Evolutionary conservation across 1,284 basidiomycete species (phyloP).

Genomic region (Entoloma clypeatum): DNA sequence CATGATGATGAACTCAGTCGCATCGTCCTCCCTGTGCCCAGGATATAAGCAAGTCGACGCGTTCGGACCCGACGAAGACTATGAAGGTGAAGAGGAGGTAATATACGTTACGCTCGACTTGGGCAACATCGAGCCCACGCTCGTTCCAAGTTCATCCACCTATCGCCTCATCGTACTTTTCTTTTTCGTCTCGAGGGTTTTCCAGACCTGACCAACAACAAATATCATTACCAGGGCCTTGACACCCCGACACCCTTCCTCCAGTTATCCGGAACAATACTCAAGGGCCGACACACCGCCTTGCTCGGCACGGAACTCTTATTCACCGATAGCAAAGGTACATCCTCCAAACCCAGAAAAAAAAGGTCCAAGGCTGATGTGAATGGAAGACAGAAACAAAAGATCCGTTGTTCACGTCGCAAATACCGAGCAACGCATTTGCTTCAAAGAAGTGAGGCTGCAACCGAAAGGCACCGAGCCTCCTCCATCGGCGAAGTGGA

Average conservation of each 20-base stretch:
- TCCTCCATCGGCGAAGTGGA: constrained; percentile 3
- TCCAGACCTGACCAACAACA: background rate
- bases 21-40: constrained; percentile 36
- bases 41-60: constrained; percentile 60
- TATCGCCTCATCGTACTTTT: constrained; percentile 68
- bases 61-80: constrained; percentile 58
- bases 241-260: constrained; percentile 72
- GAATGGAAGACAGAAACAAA: constrained; percentile 44
- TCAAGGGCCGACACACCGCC: constrained; percentile 61
- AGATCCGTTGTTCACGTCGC: constrained; percentile 49
- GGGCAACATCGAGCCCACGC: constrained; percentile 64
- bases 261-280: constrained; percentile 67
- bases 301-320: constrained; percentile 71
- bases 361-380: constrained; percentile 31
- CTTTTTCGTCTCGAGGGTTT: constrained; percentile 3
- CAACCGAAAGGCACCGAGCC: constrained; percentile 34
- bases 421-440: constrained; percentile 58
- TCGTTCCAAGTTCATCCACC: constrained; percentile 62
- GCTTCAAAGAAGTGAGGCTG: constrained; percentile 59
- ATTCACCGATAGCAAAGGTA: constrained; percentile 63
- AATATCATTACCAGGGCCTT: constrained; percentile 53
- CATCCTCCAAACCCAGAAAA: background rate
- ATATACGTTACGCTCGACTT: constrained; percentile 70
- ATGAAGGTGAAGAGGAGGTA: constrained; percentile 57
- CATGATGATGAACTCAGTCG: constrained; percentile 12